A percentile compares a stretch with the other conserved stretches of the same genome.
phyloP scores from a whole-genome alignment of 352 stramenopile genomes.

The Phytopythium kandeliae region DNA sequence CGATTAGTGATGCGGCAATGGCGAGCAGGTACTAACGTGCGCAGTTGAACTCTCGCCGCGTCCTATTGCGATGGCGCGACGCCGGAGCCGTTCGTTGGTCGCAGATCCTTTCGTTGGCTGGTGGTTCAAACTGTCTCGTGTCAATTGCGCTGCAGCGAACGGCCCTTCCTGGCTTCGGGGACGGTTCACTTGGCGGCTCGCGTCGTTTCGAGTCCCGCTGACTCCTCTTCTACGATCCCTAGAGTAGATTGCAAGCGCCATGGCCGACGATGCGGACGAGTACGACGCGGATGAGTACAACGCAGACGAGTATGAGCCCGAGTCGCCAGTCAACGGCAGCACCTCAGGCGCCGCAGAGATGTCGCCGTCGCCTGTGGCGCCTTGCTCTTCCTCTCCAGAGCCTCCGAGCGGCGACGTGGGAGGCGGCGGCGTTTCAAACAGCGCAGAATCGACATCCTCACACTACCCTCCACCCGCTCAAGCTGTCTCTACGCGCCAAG shows the following conservation, averaged over 20 bases:
- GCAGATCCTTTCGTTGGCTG: too few species aligned
- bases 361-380: not conserved
- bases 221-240: too few species aligned
- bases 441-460: not conserved
- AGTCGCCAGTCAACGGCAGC: slow-evolving; percentile 11
- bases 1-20: too few species aligned
- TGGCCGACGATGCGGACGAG: slow-evolving; percentile 10
- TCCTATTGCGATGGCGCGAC: too few species aligned
- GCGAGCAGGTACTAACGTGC: not conserved
- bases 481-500: not conserved
- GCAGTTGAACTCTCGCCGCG: too few species aligned
- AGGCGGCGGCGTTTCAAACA: not conserved
- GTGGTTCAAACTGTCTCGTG: too few species aligned
- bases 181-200: not conserved
- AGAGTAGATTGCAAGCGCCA: not conserved
- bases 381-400: not conserved
- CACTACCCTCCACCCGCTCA: not conserved
- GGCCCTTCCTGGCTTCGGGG: not conserved
- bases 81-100: too few species aligned
- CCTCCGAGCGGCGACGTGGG: not conserved
- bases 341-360: not conserved
- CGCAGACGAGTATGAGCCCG: slow-evolving; percentile 25
- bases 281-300: slow-evolving; percentile 16
- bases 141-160: not conserved
- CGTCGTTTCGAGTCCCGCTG: not conserved